Conservation (phyloP, 2,329 filamentous ascomycete species). For the Nigrospora sphaerica region DNA sequence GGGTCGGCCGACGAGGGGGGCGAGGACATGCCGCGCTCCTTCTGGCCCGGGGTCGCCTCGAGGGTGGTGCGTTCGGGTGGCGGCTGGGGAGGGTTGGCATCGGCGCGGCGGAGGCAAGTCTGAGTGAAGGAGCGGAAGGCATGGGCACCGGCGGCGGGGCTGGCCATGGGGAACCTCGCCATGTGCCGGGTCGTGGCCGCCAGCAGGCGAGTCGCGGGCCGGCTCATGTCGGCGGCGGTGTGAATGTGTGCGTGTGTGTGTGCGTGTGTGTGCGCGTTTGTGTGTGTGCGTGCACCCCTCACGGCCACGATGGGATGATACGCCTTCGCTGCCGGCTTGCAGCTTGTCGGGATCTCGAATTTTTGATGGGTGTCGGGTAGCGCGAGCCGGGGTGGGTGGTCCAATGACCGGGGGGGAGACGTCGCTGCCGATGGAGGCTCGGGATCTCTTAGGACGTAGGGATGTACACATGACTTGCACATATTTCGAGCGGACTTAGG, state of each 20-base stretch:
- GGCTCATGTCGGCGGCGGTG: constrained; percentile 2
- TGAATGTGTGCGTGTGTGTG: neutral
- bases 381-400: no score
- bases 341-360: no score
- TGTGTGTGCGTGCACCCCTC: no score
- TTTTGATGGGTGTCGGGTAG: no score
- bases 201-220: constrained; percentile 5
- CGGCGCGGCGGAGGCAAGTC: constrained; percentile 2
- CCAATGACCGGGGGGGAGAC: no score
- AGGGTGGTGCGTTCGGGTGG: neutral
- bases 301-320: no score
- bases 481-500: no score
- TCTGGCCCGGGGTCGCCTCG: constrained; percentile 1
- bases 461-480: no score
- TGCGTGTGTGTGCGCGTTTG: neutral
- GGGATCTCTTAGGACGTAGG: no score
- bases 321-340: no score
- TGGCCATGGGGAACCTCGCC: neutral
- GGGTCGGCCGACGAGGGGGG: neutral
- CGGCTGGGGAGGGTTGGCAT: neutral
- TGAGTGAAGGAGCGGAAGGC: constrained; percentile 6
- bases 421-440: no score
- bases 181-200: constrained; percentile 2
- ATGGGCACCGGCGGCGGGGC: neutral
- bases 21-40: neutral